Base-by-base conservation (phyloP, 2,329 filamentous ascomycete genomes). In the Sporothrix luriei region DNA sequence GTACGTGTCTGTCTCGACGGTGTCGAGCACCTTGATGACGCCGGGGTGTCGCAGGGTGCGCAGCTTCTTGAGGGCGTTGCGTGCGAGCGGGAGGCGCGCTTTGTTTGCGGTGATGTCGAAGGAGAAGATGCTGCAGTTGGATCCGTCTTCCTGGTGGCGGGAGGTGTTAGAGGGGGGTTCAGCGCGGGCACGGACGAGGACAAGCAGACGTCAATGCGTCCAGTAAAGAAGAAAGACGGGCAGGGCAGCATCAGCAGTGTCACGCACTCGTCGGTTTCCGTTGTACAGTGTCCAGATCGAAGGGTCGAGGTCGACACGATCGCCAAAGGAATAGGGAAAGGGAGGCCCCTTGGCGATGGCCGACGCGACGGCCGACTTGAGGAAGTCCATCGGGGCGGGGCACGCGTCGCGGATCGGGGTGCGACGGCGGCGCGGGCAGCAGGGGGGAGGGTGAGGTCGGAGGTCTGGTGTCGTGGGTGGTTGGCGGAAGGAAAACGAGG, bases 201-300 rank as follows among this genome's bases (percentile, higher is more conserved):
- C 40, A 43, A 43, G 11, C 4, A 13, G 40, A 43, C 4, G 33
- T 33, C 33, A 33, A 33, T 7, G 33, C 33, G 33, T 33, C 5
- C n/a, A n/a, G n/a, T n/a, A n/a, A n/a, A n/a, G n/a, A 48, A 48
- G 19, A 16, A 48, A 48, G 43, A 19, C 14, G 4, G 43, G 43
- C 43, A 16, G 16, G 43, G 43, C 11, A 19, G 65, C 11, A 49
- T 24, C 2, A 26, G 26, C 38, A 40, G 38, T 40, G 10, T 16
- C 51, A 77, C 83, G 73, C 85, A 95, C 94, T 81, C 92, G 89
- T 82, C 91, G 95, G 69, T 92, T 97, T 77, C 93, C 95, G 80
- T 98, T 97, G 81, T 95, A 90, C 70, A 99, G 83, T n/a, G 91
- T 92, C 94, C 95, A 99, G 76, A 98, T 94, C 33, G 94, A 97